Conservation (phyloP, 345 rosid species). For the Eucalyptus rudis region DNA sequence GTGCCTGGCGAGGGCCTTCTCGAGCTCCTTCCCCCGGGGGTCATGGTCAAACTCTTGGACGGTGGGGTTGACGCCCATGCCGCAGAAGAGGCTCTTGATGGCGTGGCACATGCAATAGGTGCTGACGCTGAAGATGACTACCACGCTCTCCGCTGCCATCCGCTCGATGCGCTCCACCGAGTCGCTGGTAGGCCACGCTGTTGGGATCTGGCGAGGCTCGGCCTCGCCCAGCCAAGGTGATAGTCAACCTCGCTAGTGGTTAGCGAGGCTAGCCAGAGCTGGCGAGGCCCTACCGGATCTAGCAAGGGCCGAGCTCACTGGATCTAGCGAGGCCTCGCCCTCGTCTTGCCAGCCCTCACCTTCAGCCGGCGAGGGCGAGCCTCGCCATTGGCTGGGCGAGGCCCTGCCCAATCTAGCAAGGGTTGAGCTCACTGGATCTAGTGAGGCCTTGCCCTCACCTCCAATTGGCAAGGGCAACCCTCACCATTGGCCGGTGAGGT, state of each 20-base stretch:
- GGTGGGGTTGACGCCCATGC: conserved; percentile 85
- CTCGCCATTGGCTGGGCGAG: too few relatives aligned
- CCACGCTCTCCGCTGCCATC: conserved; percentile 63
- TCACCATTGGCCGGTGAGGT: too few relatives aligned
- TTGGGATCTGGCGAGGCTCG: neutral
- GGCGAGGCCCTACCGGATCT: too few relatives aligned
- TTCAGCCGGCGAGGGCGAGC: too few relatives aligned
- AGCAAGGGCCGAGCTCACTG: accelerated
- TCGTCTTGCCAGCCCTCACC: too few relatives aligned
- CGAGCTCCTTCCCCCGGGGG: conserved; percentile 57
- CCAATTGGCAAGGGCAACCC: too few relatives aligned
- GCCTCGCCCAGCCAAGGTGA: too few relatives aligned
- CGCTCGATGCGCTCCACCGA: conserved; percentile 34
- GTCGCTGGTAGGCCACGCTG: conserved; percentile 1
- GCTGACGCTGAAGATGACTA: conserved; percentile 74
- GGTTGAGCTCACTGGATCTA: too few relatives aligned
- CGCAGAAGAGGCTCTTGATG: conserved; percentile 61
- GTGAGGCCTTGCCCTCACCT: too few relatives aligned
- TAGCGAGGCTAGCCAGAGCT: accelerated
- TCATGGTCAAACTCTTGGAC: conserved; percentile 78
- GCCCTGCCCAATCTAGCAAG: too few relatives aligned
- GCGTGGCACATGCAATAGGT: conserved; percentile 95
- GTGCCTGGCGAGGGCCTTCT: conserved; percentile 45
- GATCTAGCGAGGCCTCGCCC: too few relatives aligned
- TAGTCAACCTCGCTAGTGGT: too few relatives aligned